phyloP scores from a whole-genome alignment of 2,329 filamentous ascomycete species.

The Lachnellula suecica region DNA sequence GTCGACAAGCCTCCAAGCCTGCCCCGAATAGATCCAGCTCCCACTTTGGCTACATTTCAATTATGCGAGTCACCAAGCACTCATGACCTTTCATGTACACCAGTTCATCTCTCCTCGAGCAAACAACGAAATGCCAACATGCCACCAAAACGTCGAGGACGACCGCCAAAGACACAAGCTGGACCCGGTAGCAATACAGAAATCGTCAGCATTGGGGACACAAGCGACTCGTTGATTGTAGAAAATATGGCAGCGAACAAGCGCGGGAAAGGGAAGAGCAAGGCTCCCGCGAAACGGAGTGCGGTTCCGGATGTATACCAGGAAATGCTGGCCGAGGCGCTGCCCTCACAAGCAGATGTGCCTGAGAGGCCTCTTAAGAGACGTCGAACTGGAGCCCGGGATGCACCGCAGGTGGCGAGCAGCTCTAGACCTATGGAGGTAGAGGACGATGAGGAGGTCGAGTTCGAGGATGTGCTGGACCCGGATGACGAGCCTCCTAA shows the following conservation, averaged over 20 bases:
- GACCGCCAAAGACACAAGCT: conserved; percentile 3
- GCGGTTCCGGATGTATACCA: conserved; percentile 42
- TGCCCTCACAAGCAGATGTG: conserved; percentile 30
- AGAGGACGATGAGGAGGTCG: conserved; percentile 26
- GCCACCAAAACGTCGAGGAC: conserved; percentile 17
- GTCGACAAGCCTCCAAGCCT: not conserved
- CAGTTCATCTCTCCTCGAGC: not conserved
- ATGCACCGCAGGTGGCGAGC: conserved; percentile 7
- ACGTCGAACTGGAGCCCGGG: conserved; percentile 24
- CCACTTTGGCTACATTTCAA: not conserved
- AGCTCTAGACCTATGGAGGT: conserved; percentile 14
- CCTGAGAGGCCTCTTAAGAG: conserved; percentile 37
- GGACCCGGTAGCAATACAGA: not conserved
- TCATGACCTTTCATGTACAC: not conserved
- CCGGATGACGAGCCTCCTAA: conserved; percentile 13
- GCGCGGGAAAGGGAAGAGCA: conserved; percentile 17
- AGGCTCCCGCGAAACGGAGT: conserved; percentile 5
- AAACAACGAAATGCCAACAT: conserved; percentile 6
- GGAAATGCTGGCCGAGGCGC: conserved; percentile 44
- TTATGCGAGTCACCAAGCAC: not conserved
- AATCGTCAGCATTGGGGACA: not conserved
- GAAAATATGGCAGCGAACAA: conserved; percentile 12
- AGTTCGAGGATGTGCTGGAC: conserved; percentile 32
- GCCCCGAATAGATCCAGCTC: no score
- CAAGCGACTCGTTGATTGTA: not conserved